Conservation (phyloP, 768 basidiomycete genomes). For the Psilocybe tampanensis region DNA sequence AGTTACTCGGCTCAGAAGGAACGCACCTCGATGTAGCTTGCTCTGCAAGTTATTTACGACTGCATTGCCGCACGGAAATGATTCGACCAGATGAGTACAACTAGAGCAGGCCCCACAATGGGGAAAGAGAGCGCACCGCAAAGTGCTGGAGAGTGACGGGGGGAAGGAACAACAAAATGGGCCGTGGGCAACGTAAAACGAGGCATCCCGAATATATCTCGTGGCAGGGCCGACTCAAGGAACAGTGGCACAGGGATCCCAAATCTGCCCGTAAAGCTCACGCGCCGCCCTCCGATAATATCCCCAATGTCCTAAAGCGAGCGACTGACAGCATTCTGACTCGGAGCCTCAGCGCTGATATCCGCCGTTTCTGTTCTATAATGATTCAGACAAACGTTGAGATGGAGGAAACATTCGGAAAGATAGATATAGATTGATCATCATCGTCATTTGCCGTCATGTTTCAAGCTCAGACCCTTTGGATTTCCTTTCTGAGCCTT, state of each 20-base stretch:
- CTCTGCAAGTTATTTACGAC: conserved; percentile 1
- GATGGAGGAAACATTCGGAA: too few relatives aligned
- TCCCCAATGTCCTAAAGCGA: background rate
- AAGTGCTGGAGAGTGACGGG: background rate
- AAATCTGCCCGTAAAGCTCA: conserved; percentile 3
- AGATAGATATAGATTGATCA: background rate
- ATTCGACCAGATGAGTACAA: background rate
- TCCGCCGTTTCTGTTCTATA: too few relatives aligned
- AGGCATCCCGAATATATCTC: conserved; percentile 8
- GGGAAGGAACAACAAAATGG: background rate
- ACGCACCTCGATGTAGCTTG: background rate
- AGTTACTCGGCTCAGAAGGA: background rate
- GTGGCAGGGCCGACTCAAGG: background rate
- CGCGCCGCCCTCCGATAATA: background rate
- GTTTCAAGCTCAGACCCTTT: too few relatives aligned
- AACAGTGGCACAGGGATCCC: conserved; percentile 1
- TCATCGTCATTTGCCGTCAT: too few relatives aligned
- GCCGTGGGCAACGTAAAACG: conserved; percentile 8
- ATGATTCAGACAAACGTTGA: too few relatives aligned
- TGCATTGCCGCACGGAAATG: background rate
- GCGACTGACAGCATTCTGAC: background rate
- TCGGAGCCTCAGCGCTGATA: conserved; percentile 1
- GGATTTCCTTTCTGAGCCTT: too few relatives aligned
- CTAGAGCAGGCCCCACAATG: background rate
- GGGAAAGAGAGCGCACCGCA: background rate